Conservation (phyloP, 2,329 filamentous ascomycete genomes). For the Nectriaceae sp. region DNA sequence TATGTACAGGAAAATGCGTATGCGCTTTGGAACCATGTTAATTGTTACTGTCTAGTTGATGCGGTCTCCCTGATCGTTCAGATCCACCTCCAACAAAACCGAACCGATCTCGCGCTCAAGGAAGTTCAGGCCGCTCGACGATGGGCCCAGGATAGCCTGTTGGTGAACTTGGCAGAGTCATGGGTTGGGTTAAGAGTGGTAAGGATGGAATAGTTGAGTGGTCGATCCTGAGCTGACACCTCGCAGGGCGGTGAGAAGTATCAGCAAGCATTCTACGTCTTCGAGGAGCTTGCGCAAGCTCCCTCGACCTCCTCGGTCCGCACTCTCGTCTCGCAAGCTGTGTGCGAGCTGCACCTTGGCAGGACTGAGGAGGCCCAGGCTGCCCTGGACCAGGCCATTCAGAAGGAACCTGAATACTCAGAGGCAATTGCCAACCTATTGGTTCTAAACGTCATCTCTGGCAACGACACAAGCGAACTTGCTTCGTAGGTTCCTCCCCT, state of each 20-base stretch:
- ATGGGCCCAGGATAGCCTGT: constrained; percentile 92
- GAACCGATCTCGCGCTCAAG: constrained; percentile 86
- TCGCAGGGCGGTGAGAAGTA: constrained; percentile 87
- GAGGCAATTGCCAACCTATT: constrained; percentile 82
- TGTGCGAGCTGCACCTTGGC: constrained; percentile 89
- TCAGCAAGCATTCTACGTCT: constrained; percentile 96
- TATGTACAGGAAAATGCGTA: constrained; percentile 46
- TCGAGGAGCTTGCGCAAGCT: constrained; percentile 90
- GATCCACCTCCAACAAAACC: constrained; percentile 89
- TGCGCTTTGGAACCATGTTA: constrained; percentile 19
- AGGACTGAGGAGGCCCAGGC: constrained; percentile 86
- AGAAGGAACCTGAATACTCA: constrained; percentile 69
- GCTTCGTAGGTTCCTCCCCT: constrained; percentile 53
- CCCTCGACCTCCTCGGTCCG: constrained; percentile 76
- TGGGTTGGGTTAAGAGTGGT: constrained; percentile 91
- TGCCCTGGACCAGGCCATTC: constrained; percentile 77
- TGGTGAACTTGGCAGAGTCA: constrained; percentile 92
- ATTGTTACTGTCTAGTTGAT: constrained; percentile 50
- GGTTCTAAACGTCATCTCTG: constrained; percentile 75
- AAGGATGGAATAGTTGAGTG: constrained; percentile 27
- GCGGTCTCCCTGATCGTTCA: constrained; percentile 88
- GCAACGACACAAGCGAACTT: constrained; percentile 68
- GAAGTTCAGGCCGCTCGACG: constrained; percentile 83
- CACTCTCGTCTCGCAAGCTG: constrained; percentile 82
- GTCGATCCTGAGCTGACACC: constrained; percentile 27